phyloP scores from a whole-genome alignment of 1,284 basidiomycete genomes.

The Ganoderma leucocontextum region DNA sequence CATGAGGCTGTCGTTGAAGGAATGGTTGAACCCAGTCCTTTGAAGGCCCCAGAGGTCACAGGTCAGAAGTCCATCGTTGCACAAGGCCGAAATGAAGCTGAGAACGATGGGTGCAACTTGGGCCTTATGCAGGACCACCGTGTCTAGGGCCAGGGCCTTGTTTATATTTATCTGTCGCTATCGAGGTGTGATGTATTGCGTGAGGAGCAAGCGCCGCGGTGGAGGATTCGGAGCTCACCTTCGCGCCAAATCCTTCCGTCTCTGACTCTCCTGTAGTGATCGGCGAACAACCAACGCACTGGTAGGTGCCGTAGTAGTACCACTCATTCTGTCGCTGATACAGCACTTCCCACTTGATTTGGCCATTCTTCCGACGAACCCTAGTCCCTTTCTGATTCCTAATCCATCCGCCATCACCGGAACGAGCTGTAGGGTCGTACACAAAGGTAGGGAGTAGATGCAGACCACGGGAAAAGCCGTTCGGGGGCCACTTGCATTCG shows the following conservation, averaged over 20 bases:
- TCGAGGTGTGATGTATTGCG: background rate
- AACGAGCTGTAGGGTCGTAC: conserved; percentile 14
- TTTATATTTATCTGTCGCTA: conserved; percentile 1
- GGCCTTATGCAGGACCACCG: conserved; percentile 8
- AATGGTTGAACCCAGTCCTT: conserved; percentile 13
- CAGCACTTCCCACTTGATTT: conserved; percentile 11
- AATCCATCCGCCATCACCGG: conserved; percentile 8
- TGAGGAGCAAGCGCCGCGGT: background rate
- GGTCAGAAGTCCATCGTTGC: conserved; percentile 6
- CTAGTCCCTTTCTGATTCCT: background rate
- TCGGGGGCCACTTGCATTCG: conserved; percentile 9
- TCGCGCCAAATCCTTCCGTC: background rate
- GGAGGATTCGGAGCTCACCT: background rate
- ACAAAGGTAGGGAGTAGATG: conserved; percentile 5
- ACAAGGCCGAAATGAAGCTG: conserved; percentile 16
- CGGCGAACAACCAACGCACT: background rate
- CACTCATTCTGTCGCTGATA: conserved; percentile 4
- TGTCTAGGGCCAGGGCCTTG: background rate
- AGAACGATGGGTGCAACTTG: conserved; percentile 16
- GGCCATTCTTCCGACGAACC: background rate
- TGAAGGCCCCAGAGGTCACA: conserved; percentile 12
- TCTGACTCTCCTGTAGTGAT: background rate
- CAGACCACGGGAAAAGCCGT: conserved; percentile 6
- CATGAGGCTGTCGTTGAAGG: conserved; percentile 1
- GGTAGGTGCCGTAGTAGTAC: conserved; percentile 27